Conservation (phyloP, 2,329 filamentous ascomycete genomes). For the Fonsecaea nubica region DNA sequence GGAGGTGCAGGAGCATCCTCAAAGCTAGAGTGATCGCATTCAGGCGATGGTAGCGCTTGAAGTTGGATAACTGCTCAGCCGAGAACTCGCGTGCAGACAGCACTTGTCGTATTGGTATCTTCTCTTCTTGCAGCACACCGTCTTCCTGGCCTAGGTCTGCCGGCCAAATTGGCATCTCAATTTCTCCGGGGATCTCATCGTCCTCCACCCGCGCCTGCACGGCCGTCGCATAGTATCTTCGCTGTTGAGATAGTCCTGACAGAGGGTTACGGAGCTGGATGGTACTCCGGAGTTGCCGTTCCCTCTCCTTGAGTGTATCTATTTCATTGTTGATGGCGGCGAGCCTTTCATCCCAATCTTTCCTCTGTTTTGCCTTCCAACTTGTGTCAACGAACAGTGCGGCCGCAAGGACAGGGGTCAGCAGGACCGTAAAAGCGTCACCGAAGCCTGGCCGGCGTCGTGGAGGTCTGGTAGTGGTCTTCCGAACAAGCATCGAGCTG, state of each 20-base stretch:
- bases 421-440: slow-evolving; percentile 38
- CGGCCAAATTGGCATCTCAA: slow-evolving; percentile 27
- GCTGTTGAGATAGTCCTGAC: slow-evolving; percentile 27
- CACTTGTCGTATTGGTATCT: slow-evolving; percentile 4
- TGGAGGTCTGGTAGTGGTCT: slow-evolving; percentile 32
- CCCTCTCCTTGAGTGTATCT: slow-evolving; percentile 31
- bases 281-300: slow-evolving; percentile 28
- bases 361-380: slow-evolving; percentile 37
- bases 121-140: background rate
- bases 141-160: background rate
- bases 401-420: slow-evolving; percentile 36
- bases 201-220: slow-evolving; percentile 14
- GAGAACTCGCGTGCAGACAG: slow-evolving; percentile 22
- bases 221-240: slow-evolving; percentile 32
- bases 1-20: slow-evolving; percentile 34
- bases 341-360: slow-evolving; percentile 39
- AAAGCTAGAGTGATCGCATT: slow-evolving; percentile 34
- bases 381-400: slow-evolving; percentile 38
- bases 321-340: slow-evolving; percentile 34
- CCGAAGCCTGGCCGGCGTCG: slow-evolving; percentile 33
- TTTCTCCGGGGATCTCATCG: slow-evolving; percentile 17
- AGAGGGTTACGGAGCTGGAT: slow-evolving; percentile 29
- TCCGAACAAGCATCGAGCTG: slow-evolving; percentile 27
- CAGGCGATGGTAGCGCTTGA: slow-evolving; percentile 30
- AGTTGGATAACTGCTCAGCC: slow-evolving; percentile 27